phyloP scores from a whole-genome alignment of 2,329 filamentous ascomycete genomes.

The Ophiostoma novo-ulmi region DNA sequence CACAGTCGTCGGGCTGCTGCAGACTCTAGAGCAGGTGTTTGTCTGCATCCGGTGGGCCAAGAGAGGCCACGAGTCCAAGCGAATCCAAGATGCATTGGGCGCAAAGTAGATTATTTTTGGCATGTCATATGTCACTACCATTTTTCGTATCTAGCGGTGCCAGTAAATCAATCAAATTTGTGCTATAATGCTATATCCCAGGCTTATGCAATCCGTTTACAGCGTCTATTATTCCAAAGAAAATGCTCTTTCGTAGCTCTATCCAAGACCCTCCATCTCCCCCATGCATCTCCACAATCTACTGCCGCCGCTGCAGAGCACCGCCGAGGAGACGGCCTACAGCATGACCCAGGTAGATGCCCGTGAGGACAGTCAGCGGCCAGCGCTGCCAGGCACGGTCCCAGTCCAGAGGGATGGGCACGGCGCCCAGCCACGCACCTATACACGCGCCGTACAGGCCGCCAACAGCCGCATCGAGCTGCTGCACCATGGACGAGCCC shows the following conservation, averaged over 20 bases:
- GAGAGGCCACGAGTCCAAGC: constrained; percentile 22
- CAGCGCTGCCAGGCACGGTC: constrained; percentile 99
- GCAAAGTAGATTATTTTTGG: background rate
- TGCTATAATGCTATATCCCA: background rate
- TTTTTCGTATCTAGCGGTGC: background rate
- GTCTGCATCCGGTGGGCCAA: constrained; percentile 17
- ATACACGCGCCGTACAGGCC: constrained; percentile 70
- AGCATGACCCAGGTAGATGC: constrained; percentile 73
- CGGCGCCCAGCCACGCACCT: constrained; percentile 87
- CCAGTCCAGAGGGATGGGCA: constrained; percentile 96
- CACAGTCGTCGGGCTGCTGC: constrained; percentile 21
- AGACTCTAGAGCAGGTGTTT: constrained; percentile 21
- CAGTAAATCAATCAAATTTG: background rate
- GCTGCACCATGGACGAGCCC: constrained; percentile 52
- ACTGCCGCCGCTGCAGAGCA: constrained; percentile 32
- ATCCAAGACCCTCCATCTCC: background rate
- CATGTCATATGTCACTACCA: too few species aligned
- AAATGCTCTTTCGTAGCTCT: background rate
- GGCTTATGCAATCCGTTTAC: background rate
- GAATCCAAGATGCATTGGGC: constrained; percentile 21
- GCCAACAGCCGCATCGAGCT: constrained; percentile 76
- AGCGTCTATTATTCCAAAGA: background rate
- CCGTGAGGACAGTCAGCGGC: constrained; percentile 85
- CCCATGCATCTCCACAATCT: background rate
- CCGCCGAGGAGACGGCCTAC: constrained; percentile 62